Evolutionary conservation across 1,139 yeast species (phyloP), one percentile per base, ranked within the genome.

Genomic region (Blastobotrys apis): DNA sequence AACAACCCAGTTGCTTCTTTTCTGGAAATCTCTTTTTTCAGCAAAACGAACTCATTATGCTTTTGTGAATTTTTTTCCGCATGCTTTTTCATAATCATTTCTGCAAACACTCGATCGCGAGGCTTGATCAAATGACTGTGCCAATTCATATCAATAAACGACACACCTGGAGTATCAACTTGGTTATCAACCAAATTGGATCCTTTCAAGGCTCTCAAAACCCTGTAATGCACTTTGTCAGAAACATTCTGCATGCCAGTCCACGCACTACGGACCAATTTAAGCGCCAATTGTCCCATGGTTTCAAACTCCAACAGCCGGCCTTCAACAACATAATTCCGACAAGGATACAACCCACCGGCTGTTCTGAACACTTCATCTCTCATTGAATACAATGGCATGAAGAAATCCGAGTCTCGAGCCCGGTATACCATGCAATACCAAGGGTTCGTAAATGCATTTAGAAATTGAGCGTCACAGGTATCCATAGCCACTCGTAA

Each of bases 401-500:
- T n/a, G 22, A 41, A 41, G 9, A 32, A 37, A 4, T 12, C n/a
- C 12, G 26, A n/a, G 29, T 41, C 40, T 10, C 45, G 36, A 3
- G 41, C 15, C 6, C 12, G n/a, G 15, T 15, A 19, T 22, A 36
- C 40, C 37, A 41, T 32, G 3, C n/a, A n/a, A 21, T 17, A 41
- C 45, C 45, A 41, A 15, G 45, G 33, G 21, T 41, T 41, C 5
- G 31, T 22, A 1, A 21, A 8, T 15, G 33, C 36, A 6, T 17
- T 25, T 3, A 5, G 20, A 22, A 33, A 37, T 9, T 26, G 20
- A n/a, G 34, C 37, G 23, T 41, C 45, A 8, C 41, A 41, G 22
- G 30, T 19, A 10, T 41, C 45, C 41, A 37, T 21, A 12, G 26
- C 32, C 12, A 33, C 26, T 21, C 40, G 22, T 12, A 37, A 4